These are phyloP conservation scores for Polygonum aviculare DNA, from an alignment of 148 eudicot species.

Conservation along the genomic window DNA sequence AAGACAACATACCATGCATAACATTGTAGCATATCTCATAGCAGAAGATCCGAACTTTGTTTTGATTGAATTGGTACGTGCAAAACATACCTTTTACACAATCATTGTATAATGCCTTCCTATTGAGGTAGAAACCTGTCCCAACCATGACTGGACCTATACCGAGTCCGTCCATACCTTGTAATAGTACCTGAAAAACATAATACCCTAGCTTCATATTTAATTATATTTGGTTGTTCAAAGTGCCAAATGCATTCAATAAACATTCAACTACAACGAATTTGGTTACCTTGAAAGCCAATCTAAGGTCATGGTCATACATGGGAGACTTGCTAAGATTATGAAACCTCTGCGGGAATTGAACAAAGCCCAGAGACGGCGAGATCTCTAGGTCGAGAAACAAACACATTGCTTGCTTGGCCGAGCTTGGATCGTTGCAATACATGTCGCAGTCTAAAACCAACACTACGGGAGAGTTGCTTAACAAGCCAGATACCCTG, in stretches of 20 bases:
- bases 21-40: too few relatives aligned
- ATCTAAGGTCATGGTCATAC: constrained; percentile 21
- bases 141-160: constrained; percentile 47
- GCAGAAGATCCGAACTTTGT: background rate
- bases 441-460: constrained; percentile 72
- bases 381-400: constrained; percentile 44
- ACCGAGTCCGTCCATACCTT: constrained; percentile 47
- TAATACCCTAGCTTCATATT: too few relatives aligned
- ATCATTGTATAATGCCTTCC: constrained; percentile 40
- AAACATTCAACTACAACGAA: background rate
- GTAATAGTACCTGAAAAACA: constrained; percentile 23
- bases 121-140: constrained; percentile 55
- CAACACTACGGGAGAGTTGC: constrained; percentile 52
- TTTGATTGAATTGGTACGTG: background rate
- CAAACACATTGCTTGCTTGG: constrained; percentile 74
- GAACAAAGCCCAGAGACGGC: constrained; percentile 43
- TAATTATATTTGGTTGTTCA: too few relatives aligned
- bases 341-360: constrained; percentile 55
- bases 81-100: constrained; percentile 12
- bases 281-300: constrained; percentile 15
- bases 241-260: background rate
- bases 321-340: constrained; percentile 34
- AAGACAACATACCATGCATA: too few relatives aligned
- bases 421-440: constrained; percentile 53
- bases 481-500: constrained; percentile 46